Conservation (phyloP, 202 grass and related monocot species). For the Saccharum hybrid region DNA sequence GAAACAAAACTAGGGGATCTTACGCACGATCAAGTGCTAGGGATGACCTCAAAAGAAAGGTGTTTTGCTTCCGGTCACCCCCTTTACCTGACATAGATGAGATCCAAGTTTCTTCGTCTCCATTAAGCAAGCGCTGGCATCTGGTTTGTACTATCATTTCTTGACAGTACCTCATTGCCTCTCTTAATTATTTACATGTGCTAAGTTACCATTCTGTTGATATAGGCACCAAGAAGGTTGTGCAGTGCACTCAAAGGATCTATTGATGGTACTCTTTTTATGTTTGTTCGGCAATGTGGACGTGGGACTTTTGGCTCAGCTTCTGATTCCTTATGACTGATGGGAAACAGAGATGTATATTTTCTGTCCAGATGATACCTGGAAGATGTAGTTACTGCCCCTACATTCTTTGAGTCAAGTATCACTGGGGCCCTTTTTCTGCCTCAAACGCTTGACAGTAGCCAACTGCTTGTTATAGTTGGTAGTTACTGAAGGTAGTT, state of each 20-base stretch:
- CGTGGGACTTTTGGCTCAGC: constrained; percentile 76
- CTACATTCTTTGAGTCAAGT: constrained; percentile 59
- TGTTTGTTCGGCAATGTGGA: constrained; percentile 81
- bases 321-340: constrained; percentile 77
- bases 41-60: constrained; percentile 88
- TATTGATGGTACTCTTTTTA: constrained; percentile 66
- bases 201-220: constrained; percentile 40
- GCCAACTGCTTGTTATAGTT: constrained; percentile 52
- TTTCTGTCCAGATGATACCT: constrained; percentile 24
- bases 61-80: constrained; percentile 83
- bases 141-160: constrained; percentile 72
- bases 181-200: constrained; percentile 36
- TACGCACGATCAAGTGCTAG: constrained; percentile 61
- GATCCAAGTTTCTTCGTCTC: constrained; percentile 68
- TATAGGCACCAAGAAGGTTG: constrained; percentile 87
- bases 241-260: constrained; percentile 73
- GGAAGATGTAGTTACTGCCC: constrained; percentile 51
- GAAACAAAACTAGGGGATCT: constrained; percentile 69
- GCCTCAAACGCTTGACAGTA: constrained; percentile 50
- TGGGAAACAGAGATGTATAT: constrained; percentile 52
- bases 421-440: constrained; percentile 44
- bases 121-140: constrained; percentile 91
- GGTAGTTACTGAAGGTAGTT: constrained; percentile 59
- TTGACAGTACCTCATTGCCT: constrained; percentile 34
- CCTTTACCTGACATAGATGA: constrained; percentile 71